These are phyloP conservation scores for Phytophthora idaei DNA, from an alignment of 352 stramenopile genomes.

Conservation along the genomic window DNA sequence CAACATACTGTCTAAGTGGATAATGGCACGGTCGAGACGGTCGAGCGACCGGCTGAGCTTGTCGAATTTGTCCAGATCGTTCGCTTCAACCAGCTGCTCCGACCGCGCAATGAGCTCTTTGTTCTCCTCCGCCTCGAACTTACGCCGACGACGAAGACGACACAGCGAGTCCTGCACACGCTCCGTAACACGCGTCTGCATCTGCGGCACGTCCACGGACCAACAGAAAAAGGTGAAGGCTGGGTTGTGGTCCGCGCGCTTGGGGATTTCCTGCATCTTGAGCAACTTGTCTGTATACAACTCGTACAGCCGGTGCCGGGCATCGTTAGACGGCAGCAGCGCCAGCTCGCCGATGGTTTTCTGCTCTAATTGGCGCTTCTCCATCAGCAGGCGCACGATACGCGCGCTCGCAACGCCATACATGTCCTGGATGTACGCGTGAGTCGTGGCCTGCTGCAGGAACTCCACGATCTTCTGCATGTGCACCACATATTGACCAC, in stretches of 20 bases:
- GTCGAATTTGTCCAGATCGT: constrained; percentile 89
- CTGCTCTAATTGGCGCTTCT: constrained; percentile 88
- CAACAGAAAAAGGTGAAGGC: constrained; percentile 89
- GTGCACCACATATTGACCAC: constrained; percentile 89
- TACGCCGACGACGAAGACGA: constrained; percentile 69
- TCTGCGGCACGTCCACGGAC: constrained; percentile 75
- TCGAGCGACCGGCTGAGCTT: constrained; percentile 85
- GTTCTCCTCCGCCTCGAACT: constrained; percentile 82
- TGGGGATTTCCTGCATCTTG: constrained; percentile 88
- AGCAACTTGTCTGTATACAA: constrained; percentile 77
- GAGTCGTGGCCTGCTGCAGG: constrained; percentile 75
- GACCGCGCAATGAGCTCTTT: constrained; percentile 90
- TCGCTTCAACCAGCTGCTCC: constrained; percentile 84
- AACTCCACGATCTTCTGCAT: constrained; percentile 90
- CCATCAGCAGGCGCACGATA: constrained; percentile 84
- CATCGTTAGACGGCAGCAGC: constrained; percentile 82
- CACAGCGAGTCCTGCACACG: constrained; percentile 76
- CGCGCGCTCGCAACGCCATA: constrained; percentile 81
- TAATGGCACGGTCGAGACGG: constrained; percentile 79
- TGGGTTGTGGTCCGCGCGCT: constrained; percentile 89
- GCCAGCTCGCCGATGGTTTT: constrained; percentile 86
- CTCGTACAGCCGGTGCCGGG: constrained; percentile 82
- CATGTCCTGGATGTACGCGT: constrained; percentile 84
- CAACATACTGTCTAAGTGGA: constrained; percentile 87
- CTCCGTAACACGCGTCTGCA: constrained; percentile 68